phyloP scores from a whole-genome alignment of 2,329 filamentous ascomycete genomes.

The Teratosphaeriaceae sp. region DNA sequence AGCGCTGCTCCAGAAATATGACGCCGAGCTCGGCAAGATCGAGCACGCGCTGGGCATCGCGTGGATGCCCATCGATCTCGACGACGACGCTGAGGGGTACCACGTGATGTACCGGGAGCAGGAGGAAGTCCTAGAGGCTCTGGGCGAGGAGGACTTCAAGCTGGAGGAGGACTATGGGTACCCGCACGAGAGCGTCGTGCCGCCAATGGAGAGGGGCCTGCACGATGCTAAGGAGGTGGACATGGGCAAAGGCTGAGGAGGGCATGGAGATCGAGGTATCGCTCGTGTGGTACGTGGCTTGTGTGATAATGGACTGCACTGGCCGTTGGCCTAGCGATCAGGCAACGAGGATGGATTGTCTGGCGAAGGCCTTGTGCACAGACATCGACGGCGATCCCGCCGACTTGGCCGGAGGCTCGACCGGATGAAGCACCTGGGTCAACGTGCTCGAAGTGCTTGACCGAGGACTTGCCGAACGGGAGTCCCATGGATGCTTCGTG shows the following conservation, averaged over 20 bases:
- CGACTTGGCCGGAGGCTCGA: no score
- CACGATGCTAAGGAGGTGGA: slow-evolving; percentile 19
- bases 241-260: background rate
- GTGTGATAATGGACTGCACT: no score
- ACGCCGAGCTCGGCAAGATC: slow-evolving; percentile 23
- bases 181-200: slow-evolving; percentile 19
- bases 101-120: slow-evolving; percentile 18
- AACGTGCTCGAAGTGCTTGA: no score
- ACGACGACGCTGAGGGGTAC: slow-evolving; percentile 6
- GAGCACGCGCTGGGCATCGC: slow-evolving; percentile 26
- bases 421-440: no score
- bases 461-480: no score
- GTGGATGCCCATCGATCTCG: slow-evolving; percentile 17
- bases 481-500: no score
- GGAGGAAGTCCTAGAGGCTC: slow-evolving; percentile 23
- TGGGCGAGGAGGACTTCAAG: slow-evolving; percentile 19
- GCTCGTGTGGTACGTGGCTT: no score
- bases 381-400: no score
- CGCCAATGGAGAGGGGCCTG: slow-evolving; percentile 13
- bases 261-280: no score
- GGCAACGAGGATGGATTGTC: no score
- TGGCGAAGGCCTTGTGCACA: no score
- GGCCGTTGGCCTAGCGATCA: background rate
- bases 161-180: slow-evolving; percentile 24
- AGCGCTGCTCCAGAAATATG: slow-evolving; percentile 24